These are phyloP conservation scores for Nephelium lappaceum DNA, from an alignment of 345 rosid genomes.

Conservation along the genomic window DNA sequence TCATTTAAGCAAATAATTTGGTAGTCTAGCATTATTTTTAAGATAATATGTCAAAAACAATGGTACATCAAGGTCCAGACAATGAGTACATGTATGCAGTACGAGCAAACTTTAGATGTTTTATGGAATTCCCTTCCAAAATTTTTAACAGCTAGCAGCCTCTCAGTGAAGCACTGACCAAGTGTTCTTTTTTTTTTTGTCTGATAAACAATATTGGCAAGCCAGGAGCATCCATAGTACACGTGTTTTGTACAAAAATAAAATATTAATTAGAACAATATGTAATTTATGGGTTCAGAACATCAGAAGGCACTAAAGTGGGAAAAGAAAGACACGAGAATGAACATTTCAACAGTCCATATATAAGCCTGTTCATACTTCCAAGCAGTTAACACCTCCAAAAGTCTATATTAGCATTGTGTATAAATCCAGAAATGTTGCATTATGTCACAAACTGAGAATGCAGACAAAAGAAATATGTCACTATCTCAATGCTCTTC, in stretches of 20 bases:
- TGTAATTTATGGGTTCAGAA: background rate
- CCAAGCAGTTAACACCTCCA: background rate
- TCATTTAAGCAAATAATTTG: too few species aligned
- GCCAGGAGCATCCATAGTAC: background rate
- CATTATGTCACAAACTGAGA: background rate
- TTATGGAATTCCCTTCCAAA: background rate
- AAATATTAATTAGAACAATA: too few species aligned
- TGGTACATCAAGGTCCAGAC: background rate
- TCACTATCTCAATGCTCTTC: background rate
- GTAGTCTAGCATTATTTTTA: background rate
- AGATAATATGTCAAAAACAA: background rate
- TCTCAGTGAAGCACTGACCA: background rate
- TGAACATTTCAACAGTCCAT: background rate
- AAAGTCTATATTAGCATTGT: background rate
- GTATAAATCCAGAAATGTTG: background rate
- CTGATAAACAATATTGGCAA: background rate
- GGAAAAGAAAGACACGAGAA: background rate
- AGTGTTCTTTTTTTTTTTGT: background rate
- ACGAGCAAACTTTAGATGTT: background rate
- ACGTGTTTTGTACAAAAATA: background rate
- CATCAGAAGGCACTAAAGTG: background rate
- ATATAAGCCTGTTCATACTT: background rate
- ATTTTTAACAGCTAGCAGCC: background rate
- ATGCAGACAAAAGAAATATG: background rate
- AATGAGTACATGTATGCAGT: background rate